Evolutionary conservation across 768 basidiomycete genomes (phyloP).

Genomic region (Lactifluus pinguis): DNA sequence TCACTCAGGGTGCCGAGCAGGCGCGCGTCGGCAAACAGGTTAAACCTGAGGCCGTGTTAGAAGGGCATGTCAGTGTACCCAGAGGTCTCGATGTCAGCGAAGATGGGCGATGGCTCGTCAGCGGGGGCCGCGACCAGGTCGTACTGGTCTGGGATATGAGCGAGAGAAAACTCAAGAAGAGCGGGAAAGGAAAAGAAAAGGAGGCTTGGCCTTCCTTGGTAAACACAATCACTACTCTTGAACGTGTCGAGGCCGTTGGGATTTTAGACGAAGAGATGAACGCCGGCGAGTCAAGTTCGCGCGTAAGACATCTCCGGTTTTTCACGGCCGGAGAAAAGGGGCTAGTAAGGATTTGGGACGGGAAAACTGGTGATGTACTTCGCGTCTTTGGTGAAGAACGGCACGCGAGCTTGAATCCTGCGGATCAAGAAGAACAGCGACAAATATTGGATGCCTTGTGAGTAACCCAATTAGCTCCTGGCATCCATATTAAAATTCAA

Average conservation of each 20-base stretch:
- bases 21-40: constrained; percentile 46
- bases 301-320: constrained; percentile 44
- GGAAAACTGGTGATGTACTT: constrained; percentile 49
- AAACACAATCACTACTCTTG: constrained; percentile 75
- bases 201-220: constrained; percentile 48
- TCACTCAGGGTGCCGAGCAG: constrained; percentile 44
- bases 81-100: constrained; percentile 76
- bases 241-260: constrained; percentile 83
- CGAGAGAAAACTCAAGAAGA: constrained; percentile 26
- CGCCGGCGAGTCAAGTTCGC: constrained; percentile 35
- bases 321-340: constrained; percentile 94
- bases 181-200: constrained; percentile 40
- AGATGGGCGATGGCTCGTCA: constrained; percentile 86
- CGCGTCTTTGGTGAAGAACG: constrained; percentile 48
- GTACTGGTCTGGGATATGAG: constrained; percentile 85
- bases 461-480: constrained; percentile 25
- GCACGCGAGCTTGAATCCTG: constrained; percentile 28
- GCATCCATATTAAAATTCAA: constrained; percentile 1
- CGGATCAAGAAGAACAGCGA: constrained; percentile 66
- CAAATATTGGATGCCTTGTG: constrained; percentile 81
- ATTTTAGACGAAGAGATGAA: constrained; percentile 47
- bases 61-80: constrained; percentile 93
- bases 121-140: constrained; percentile 88
- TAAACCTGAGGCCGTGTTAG: constrained; percentile 72
- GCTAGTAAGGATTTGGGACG: constrained; percentile 78